A percentile compares a stretch with the other conserved stretches of the same genome.
Conservation (phyloP, 2,329 filamentous ascomycete genomes). For the Scedosporium dehoogii region DNA sequence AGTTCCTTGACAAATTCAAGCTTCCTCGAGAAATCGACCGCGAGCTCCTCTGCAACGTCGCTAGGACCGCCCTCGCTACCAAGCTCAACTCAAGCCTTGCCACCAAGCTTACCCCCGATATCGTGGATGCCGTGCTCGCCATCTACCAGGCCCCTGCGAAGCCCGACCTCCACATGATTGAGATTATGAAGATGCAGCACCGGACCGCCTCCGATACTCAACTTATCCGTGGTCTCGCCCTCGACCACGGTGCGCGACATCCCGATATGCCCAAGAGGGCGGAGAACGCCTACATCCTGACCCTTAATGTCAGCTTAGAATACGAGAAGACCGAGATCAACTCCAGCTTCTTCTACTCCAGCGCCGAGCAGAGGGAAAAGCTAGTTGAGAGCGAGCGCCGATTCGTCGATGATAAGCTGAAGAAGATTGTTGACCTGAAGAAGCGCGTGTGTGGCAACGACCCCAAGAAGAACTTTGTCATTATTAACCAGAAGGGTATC, state of each 20-base stretch:
- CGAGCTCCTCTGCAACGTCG: conserved; percentile 86
- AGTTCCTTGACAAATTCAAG: conserved; percentile 95
- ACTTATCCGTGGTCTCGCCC: conserved; percentile 81
- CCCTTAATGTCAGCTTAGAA: conserved; percentile 90
- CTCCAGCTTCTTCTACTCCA: conserved; percentile 97
- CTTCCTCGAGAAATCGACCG: conserved; percentile 78
- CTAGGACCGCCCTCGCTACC: conserved; percentile 86
- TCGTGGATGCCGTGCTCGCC: conserved; percentile 90
- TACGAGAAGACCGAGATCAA: conserved; percentile 99
- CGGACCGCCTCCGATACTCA: conserved; percentile 92
- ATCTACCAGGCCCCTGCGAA: conserved; percentile 86
- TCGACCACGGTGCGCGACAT: conserved; percentile 93
- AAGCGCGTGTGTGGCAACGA: conserved; percentile 94
- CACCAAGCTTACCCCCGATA: conserved; percentile 83
- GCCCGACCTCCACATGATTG: conserved; percentile 97
- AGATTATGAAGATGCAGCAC: conserved; percentile 99
- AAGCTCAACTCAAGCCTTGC: conserved; percentile 88
- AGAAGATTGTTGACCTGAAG: conserved; percentile 96
- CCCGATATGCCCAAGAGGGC: conserved; percentile 97
- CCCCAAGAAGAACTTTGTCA: conserved; percentile 88
- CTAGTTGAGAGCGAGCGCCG: conserved; percentile 93
- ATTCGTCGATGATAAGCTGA: conserved; percentile 91
- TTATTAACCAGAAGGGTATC: conserved; percentile 99
- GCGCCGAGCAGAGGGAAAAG: conserved; percentile 93
- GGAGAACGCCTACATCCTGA: conserved; percentile 91